Evolutionary conservation across 78 protist species (phyloP), one percentile per base, ranked within the genome.

Genomic region (Dictyostelium discoideum): DNA sequence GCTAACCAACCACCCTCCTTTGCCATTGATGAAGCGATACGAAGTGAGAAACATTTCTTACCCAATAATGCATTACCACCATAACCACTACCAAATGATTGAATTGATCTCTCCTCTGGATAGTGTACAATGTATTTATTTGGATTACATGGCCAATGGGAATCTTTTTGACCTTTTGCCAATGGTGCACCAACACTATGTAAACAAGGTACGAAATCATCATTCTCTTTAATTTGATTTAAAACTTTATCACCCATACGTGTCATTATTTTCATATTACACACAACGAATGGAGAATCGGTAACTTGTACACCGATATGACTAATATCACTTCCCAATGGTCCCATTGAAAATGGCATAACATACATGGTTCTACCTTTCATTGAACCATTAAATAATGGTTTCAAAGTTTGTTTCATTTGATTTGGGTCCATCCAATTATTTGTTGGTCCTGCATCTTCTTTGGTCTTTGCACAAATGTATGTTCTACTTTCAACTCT

Each of bases 61-160:
- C 99, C 99, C 3, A 98, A 96, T 7, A 98, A 85, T n/a, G 99
- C 98, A 54, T 98, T 98, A 24, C 99, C 99, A 54, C 99, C 99
- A 29, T 98, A 98, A 13, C 99, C 98, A 26, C 89, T 42, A 10
- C 99, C 99, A 67, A 69, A 96, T 26, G 97, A 93, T 80, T 87
- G 94, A 48, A 98, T 97, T 22, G 81, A 39, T 32, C 89, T 32
- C 13, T 60, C 84, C 46, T 96, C 98, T 46, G 98, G 98, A 84
- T 94, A 98, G 72, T 98, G 99, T 0, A 77, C 94, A 39, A 98
- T 98, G 84, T 85, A 95, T 39, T 96, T 96, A 37, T 48, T 85
- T 26, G 57, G 16, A 48, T 97, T 96, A 69, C 98, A 97, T 22
- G 99, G 99, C 99, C 98, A 98, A 37, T 93, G 54, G 4, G 86